These are phyloP conservation scores for Chytridium lagenaria DNA, from an alignment of 371 early-diverging fungal genomes.

Conservation along the genomic window DNA sequence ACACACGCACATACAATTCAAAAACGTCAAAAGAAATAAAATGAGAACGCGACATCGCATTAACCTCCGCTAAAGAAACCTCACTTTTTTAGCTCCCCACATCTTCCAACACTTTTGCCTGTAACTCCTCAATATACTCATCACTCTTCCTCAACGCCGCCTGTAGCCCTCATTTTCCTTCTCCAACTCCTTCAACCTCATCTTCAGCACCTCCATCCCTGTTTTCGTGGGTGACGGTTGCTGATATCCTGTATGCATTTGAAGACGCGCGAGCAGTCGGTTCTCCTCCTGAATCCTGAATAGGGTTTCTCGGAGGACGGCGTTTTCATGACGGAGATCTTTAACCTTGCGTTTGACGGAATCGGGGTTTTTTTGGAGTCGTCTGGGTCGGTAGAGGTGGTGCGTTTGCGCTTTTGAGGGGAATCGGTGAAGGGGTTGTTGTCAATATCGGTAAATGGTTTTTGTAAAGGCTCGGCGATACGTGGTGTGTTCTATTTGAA, in stretches of 20 bases:
- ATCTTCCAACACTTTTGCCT: too few species aligned
- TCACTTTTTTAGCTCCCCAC: too few species aligned
- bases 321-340: background rate
- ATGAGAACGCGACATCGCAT: too few species aligned
- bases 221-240: background rate
- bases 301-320: background rate
- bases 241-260: background rate
- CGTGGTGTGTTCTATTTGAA: too few species aligned
- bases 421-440: background rate
- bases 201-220: constrained; percentile 6
- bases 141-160: constrained; percentile 19
- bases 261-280: background rate
- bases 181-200: constrained; percentile 8
- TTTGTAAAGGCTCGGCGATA: background rate
- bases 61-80: too few species aligned
- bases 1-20: too few species aligned
- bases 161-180: constrained; percentile 17
- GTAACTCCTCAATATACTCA: constrained; percentile 24
- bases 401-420: background rate
- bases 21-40: too few species aligned
- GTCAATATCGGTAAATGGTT: background rate
- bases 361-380: background rate
- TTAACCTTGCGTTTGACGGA: background rate
- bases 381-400: background rate
- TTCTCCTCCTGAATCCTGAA: background rate